These are phyloP conservation scores for Scedosporium minutisporum DNA, from an alignment of 2,329 filamentous ascomycete species.

Conservation along the genomic window DNA sequence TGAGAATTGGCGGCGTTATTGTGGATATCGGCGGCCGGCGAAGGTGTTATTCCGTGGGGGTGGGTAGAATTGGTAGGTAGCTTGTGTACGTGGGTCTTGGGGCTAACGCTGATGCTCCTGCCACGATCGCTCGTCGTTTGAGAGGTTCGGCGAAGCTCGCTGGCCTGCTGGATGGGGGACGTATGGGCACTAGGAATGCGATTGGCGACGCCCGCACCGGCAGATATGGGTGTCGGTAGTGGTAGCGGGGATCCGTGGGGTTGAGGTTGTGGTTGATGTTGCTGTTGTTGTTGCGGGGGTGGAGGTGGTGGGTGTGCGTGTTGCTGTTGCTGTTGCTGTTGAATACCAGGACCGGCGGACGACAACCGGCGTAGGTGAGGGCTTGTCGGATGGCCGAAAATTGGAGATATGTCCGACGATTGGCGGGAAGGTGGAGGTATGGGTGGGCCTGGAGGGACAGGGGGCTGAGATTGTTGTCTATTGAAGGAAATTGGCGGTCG, in stretches of 20 bases:
- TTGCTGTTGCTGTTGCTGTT: slow-evolving; percentile 7
- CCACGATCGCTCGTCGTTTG: slow-evolving; percentile 55
- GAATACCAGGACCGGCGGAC: slow-evolving; percentile 15
- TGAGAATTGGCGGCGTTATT: slow-evolving; percentile 3
- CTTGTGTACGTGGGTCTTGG: slow-evolving; percentile 58
- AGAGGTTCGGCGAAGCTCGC: slow-evolving; percentile 36
- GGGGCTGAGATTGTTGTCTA: slow-evolving; percentile 8
- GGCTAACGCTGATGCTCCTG: slow-evolving; percentile 65
- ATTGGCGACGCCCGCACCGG: slow-evolving; percentile 17
- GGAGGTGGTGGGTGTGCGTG: slow-evolving; percentile 24
- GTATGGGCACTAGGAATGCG: slow-evolving; percentile 32
- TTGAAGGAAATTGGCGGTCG: slow-evolving; percentile 7
- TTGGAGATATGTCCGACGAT: slow-evolving; percentile 5
- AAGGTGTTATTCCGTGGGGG: background rate
- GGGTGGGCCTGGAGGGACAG: background rate
- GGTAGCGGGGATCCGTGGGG: slow-evolving; percentile 20
- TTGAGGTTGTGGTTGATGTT: slow-evolving; percentile 24
- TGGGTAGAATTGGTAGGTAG: slow-evolving; percentile 33
- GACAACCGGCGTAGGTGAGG: slow-evolving; percentile 47
- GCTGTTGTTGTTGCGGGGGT: slow-evolving; percentile 17
- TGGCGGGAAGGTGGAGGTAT: slow-evolving; percentile 2
- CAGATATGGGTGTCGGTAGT: slow-evolving; percentile 3
- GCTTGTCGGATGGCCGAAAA: slow-evolving; percentile 34
- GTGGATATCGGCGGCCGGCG: background rate
- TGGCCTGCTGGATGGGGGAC: slow-evolving; percentile 33